These are phyloP conservation scores for Laguncularia racemosa DNA, from an alignment of 345 rosid species.

Conservation along the genomic window DNA sequence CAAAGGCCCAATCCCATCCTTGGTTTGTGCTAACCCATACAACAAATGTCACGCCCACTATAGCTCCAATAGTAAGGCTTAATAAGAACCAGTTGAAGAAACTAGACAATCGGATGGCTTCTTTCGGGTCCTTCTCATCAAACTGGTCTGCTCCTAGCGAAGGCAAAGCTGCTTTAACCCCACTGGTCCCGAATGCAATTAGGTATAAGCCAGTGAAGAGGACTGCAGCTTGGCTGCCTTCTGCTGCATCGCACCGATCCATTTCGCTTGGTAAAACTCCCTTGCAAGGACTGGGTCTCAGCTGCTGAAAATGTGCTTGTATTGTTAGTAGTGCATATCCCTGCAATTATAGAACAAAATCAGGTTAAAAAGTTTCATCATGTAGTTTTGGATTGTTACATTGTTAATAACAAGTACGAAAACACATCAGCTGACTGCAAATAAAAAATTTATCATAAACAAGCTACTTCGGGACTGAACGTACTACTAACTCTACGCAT, in stretches of 20 bases:
- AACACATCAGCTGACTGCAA: too few relatives aligned
- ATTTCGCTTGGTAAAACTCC: conserved; percentile 19
- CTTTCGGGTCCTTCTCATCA: conserved; percentile 35
- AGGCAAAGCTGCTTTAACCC: conserved; percentile 48
- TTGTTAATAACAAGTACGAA: too few relatives aligned
- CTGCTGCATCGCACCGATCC: conserved; percentile 30
- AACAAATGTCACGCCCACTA: conserved; percentile 39
- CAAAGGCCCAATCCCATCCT: conserved; percentile 56
- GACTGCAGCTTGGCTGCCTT: conserved; percentile 23
- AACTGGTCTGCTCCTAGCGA: conserved; percentile 65
- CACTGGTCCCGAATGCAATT: conserved; percentile 44
- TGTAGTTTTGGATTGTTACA: too few relatives aligned
- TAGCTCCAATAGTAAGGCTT: conserved; percentile 38
- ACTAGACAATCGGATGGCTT: conserved; percentile 34
- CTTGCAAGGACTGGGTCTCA: conserved; percentile 46
- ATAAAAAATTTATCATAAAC: neutral
- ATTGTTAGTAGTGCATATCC: conserved; percentile 35
- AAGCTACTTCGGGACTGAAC: neutral
- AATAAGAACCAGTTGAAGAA: conserved; percentile 64
- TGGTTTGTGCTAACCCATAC: conserved; percentile 42
- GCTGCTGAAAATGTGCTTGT: conserved; percentile 42
- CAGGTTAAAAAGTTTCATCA: too few relatives aligned
- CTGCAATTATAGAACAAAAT: conserved; percentile 15
- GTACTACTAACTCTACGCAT: conserved; percentile 43
- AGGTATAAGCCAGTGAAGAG: conserved; percentile 44